Conservation (phyloP, 2,329 filamentous ascomycete species). For the Tolypocladium inflatum region DNA sequence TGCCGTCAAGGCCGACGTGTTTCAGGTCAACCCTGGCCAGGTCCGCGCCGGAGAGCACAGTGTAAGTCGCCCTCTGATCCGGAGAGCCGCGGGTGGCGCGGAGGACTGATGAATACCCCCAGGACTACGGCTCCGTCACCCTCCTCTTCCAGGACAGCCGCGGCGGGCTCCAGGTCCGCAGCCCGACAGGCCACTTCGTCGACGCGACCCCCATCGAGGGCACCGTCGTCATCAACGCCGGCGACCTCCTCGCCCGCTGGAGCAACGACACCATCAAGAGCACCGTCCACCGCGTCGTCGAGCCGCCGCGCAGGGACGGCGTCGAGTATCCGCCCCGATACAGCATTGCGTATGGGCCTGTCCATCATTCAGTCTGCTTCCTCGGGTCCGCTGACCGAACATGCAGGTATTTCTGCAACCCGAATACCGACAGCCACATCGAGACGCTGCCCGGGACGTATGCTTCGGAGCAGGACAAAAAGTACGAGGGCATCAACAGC, state of each 20-base stretch:
- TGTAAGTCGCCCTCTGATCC: constrained; percentile 12
- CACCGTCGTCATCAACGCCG: constrained; percentile 82
- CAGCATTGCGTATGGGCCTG: constrained; percentile 60
- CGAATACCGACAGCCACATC: constrained; percentile 66
- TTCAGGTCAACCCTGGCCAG: constrained; percentile 56
- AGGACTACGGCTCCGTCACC: constrained; percentile 26
- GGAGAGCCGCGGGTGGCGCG: too few relatives aligned
- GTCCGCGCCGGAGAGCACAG: constrained; percentile 73
- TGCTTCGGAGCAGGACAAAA: constrained; percentile 54
- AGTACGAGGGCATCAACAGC: constrained; percentile 68
- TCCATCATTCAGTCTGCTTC: background rate
- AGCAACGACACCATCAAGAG: constrained; percentile 87
- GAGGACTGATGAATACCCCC: too few relatives aligned
- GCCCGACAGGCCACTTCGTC: constrained; percentile 68
- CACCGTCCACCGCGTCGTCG: constrained; percentile 82
- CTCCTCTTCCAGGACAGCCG: constrained; percentile 51
- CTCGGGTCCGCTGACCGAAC: background rate
- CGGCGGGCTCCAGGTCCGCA: constrained; percentile 50
- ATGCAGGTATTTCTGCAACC: constrained; percentile 73
- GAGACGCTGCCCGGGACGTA: constrained; percentile 77
- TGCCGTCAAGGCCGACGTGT: constrained; percentile 53
- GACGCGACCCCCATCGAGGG: constrained; percentile 74
- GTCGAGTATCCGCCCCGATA: constrained; percentile 67
- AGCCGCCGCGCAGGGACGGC: constrained; percentile 56
- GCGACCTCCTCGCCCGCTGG: constrained; percentile 79